These are phyloP conservation scores for Neohortaea acidophila DNA, from an alignment of 495 filamentous ascomycete species.

Conservation along the genomic window DNA sequence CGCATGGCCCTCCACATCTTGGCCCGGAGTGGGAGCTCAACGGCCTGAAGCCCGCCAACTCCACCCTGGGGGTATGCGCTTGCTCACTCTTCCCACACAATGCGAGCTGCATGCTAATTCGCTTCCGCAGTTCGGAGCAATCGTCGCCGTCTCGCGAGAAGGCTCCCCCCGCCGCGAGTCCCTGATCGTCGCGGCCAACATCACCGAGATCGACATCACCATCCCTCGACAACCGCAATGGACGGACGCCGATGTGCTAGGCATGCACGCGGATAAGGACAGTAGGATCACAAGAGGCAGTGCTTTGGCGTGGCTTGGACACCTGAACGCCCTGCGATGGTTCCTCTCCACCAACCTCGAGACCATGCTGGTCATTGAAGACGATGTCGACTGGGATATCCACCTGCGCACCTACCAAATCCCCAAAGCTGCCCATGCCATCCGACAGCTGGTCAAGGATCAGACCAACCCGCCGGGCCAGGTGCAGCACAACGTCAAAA, in stretches of 20 bases:
- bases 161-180: constrained; percentile 18
- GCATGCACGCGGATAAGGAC: constrained; percentile 11
- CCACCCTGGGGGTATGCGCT: constrained; percentile 1
- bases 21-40: not conserved
- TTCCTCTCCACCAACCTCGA: constrained; percentile 30
- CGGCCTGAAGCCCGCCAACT: not conserved
- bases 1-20: not conserved
- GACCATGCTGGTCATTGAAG: constrained; percentile 33
- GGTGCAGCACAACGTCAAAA: constrained; percentile 2
- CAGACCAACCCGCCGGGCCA: constrained; percentile 7
- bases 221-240: constrained; percentile 25
- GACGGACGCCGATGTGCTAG: constrained; percentile 21
- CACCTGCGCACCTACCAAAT: constrained; percentile 24
- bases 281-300: constrained; percentile 18
- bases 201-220: constrained; percentile 25
- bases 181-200: constrained; percentile 23
- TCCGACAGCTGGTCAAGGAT: constrained; percentile 15
- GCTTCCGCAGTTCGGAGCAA: constrained; percentile 20
- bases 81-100: constrained; percentile 6
- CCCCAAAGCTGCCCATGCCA: constrained; percentile 20
- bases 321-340: constrained; percentile 24
- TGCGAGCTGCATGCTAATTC: not conserved
- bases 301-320: constrained; percentile 25
- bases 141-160: constrained; percentile 22
- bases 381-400: constrained; percentile 35